Percentiles rank a stretch among this genome's conserved stretches.
phyloP scores from a whole-genome alignment of 257 asterid genomes.

The Buddleja alternifolia region DNA sequence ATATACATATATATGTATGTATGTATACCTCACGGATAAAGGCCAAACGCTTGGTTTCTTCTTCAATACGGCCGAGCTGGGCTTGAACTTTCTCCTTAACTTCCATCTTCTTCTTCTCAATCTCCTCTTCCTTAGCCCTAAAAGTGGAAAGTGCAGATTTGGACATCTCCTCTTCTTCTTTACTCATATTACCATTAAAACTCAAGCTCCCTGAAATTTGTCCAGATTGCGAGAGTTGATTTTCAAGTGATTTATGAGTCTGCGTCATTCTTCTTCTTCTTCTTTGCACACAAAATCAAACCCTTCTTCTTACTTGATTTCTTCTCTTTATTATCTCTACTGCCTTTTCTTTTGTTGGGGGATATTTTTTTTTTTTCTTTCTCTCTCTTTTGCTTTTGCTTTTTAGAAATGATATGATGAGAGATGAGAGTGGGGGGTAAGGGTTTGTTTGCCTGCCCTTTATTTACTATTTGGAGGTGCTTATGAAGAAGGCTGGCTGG shows the following conservation, averaged over 20 bases:
- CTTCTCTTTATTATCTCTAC: conserved; percentile 32
- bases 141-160: conserved; percentile 88
- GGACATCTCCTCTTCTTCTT: conserved; percentile 94
- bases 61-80: conserved; percentile 95
- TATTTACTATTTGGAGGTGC: conserved; percentile 49
- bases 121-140: conserved; percentile 96
- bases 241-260: conserved; percentile 66
- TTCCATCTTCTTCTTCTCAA: conserved; percentile 93
- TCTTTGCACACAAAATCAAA: conserved; percentile 20
- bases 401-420: conserved; percentile 49
- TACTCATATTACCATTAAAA: conserved; percentile 65
- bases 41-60: conserved; percentile 87
- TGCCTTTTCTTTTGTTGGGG: conserved; percentile 24
- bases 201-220: conserved; percentile 83
- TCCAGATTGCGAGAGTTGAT: conserved; percentile 72
- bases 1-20: too few species aligned
- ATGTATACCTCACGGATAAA: conserved; percentile 88
- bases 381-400: conserved; percentile 55
- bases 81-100: conserved; percentile 88
- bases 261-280: conserved; percentile 47
- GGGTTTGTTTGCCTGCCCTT: conserved; percentile 10
- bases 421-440: conserved; percentile 26
- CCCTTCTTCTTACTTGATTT: conserved; percentile 41
- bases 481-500: conserved; percentile 51
- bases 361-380: conserved; percentile 25